A percentile compares a stretch with the other conserved stretches of the same genome.
Evolutionary conservation across 306 rosid species (phyloP).

Genomic region (Malus asiatica): DNA sequence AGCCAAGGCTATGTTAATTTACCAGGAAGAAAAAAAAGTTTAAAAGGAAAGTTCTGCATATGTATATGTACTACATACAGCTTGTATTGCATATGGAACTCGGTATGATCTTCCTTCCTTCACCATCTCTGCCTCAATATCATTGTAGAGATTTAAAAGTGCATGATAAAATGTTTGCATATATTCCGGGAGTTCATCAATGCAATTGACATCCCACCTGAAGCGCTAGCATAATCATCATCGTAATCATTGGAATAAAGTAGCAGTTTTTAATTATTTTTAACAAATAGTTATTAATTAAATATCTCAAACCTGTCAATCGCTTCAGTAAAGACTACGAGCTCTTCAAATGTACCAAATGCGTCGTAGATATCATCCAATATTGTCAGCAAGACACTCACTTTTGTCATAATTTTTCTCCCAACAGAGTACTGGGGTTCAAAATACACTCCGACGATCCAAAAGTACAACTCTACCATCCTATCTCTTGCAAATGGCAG

Average conservation of each 20-base stretch:
- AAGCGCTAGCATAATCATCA: background rate
- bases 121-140: slow-evolving; percentile 7
- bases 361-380: slow-evolving; percentile 49
- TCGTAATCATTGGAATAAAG: too few relatives aligned
- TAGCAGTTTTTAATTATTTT: too few relatives aligned
- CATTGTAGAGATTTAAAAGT: slow-evolving; percentile 9
- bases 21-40: too few relatives aligned
- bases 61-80: background rate
- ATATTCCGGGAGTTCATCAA: slow-evolving; percentile 19
- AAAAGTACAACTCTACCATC: slow-evolving; percentile 40
- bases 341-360: slow-evolving; percentile 46
- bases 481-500: slow-evolving; percentile 38
- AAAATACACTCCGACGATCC: slow-evolving; percentile 26
- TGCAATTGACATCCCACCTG: slow-evolving; percentile 24
- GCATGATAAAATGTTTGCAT: slow-evolving; percentile 5
- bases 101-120: slow-evolving; percentile 18
- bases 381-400: background rate
- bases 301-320: slow-evolving; percentile 24
- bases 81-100: slow-evolving; percentile 13
- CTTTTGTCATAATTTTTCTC: slow-evolving; percentile 21
- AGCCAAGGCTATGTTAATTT: background rate
- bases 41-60: background rate
- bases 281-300: too few relatives aligned
- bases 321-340: slow-evolving; percentile 32
- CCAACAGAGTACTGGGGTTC: slow-evolving; percentile 23